phyloP scores from a whole-genome alignment of 2,329 filamentous ascomycete genomes.

The Fusarium irregulare region DNA sequence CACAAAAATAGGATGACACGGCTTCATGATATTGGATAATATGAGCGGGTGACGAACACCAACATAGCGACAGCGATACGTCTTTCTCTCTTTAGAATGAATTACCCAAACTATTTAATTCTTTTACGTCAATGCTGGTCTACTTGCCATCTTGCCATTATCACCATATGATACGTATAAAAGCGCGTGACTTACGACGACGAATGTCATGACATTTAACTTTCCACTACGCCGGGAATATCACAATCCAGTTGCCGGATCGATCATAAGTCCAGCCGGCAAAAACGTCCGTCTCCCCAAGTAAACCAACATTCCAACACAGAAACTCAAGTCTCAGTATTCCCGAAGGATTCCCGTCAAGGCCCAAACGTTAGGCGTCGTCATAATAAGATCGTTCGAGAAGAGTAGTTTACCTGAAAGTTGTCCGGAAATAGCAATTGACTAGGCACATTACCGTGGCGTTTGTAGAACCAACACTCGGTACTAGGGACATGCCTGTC shows the following conservation, averaged over 20 bases:
- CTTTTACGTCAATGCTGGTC: neutral
- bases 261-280: neutral
- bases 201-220: neutral
- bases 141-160: no score
- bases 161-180: neutral
- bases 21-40: neutral
- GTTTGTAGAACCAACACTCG: neutral
- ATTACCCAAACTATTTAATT: slow-evolving; percentile 13
- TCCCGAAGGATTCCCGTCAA: neutral
- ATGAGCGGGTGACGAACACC: neutral
- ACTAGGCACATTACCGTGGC: neutral
- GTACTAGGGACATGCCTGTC: neutral
- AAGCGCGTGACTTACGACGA: neutral
- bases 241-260: neutral
- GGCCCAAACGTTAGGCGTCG: no score
- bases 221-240: neutral
- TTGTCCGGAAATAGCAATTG: neutral
- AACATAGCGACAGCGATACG: neutral
- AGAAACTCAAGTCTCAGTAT: neutral
- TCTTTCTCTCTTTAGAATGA: slow-evolving; percentile 1
- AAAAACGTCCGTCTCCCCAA: neutral
- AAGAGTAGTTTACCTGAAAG: neutral
- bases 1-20: neutral
- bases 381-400: neutral
- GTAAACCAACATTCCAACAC: neutral